Evolutionary conservation across 495 filamentous ascomycete genomes (phyloP), one percentile per base, ranked within the genome.

Genomic region (Penicillium lividum): DNA sequence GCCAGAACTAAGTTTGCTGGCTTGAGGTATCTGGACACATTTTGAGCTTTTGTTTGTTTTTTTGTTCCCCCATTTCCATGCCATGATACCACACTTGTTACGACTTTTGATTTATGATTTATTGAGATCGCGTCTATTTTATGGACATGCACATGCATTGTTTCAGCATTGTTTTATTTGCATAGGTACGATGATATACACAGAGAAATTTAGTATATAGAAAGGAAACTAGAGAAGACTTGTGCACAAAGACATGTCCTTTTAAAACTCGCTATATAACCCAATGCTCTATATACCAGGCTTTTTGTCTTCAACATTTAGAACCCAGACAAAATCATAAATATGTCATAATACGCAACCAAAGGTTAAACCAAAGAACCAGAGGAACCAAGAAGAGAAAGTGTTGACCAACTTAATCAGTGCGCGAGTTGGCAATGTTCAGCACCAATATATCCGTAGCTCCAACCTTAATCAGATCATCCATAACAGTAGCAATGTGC

Each of bases 371-470:
- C 15, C 30, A 18, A 25, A 5, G 15, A 38, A 53, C 29, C 33
- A 42, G 28, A 43, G 9, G 34, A 15, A 53, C 43, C 25, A 53
- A 44, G 15, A 30, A 36, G 10, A 30, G 6, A 55, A 22, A 46
- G 36, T n/a, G 11, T 13, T 3, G 4, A 54, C 59, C 40, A 52
- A 11, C 31, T 63, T 70, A 81, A 60, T 69, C 74, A 31, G 82
- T 82, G 42, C 92, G 81, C 30, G 92, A 91, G 72, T 98, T 98
- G 60, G 86, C 87, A 66, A 98, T 92, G 65, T 89, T 85, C 64
- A 92, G 71, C 16, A 97, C 91, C 63, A 98, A 68, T 53, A 98
- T 93, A 74, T 98, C 94, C 31, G 81, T 82, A 3, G 94, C 94
- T 13, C 94, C 94, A 51, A 89, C 79, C 63, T 79, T 82, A 36